phyloP scores from a whole-genome alignment of 2,329 filamentous ascomycete genomes.

The Ceratocystiopsis minuta region DNA sequence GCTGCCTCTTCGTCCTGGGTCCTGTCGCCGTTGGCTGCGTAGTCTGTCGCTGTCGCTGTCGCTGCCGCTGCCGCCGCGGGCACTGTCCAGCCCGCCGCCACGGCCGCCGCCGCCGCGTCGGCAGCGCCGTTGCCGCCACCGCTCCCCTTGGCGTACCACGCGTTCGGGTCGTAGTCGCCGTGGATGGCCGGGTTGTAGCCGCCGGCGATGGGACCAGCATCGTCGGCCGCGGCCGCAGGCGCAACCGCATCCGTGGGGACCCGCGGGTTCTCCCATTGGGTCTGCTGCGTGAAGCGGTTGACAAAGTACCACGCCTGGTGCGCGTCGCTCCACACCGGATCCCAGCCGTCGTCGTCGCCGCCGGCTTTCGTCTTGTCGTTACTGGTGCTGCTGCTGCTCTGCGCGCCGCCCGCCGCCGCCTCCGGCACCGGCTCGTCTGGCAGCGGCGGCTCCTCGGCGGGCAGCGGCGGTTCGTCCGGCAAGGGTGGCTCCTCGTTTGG shows the following conservation, averaged over 20 bases:
- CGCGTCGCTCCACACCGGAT: constrained; percentile 53
- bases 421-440: no score
- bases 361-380: constrained; percentile 21
- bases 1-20: no score
- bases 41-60: no score
- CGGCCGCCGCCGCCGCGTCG: constrained; percentile 14
- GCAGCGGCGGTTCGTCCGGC: no score
- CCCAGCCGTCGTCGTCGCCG: constrained; percentile 55
- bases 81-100: neutral
- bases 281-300: constrained; percentile 56
- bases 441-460: no score
- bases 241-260: constrained; percentile 27
- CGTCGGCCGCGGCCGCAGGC: constrained; percentile 12
- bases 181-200: constrained; percentile 95
- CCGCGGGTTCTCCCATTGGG: constrained; percentile 76
- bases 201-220: constrained; percentile 19
- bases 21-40: no score
- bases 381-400: no score
- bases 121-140: constrained; percentile 14
- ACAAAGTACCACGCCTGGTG: constrained; percentile 62
- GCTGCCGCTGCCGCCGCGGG: constrained; percentile 17
- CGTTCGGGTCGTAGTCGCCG: constrained; percentile 87
- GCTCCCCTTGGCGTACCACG: constrained; percentile 62
- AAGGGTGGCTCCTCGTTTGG: no score
- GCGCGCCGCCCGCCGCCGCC: no score